These are phyloP conservation scores for Aureobasidium zeae DNA, from an alignment of 2,329 filamentous ascomycete species.

Conservation along the genomic window DNA sequence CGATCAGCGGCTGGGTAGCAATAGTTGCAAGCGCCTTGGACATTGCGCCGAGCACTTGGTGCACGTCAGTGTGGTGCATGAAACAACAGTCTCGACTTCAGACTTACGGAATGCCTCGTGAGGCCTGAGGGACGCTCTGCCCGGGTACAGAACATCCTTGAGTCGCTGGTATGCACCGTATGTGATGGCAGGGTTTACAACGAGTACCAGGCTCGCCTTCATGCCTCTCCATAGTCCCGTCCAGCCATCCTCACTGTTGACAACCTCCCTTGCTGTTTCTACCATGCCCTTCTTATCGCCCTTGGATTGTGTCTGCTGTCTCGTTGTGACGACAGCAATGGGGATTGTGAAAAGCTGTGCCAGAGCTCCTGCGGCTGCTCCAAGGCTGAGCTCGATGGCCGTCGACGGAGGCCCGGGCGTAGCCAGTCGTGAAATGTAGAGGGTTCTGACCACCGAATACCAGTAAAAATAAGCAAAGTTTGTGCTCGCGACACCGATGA, in stretches of 20 bases:
- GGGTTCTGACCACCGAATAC: slow-evolving; percentile 78
- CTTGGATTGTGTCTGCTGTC: slow-evolving; percentile 87
- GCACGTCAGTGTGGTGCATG: slow-evolving; percentile 7
- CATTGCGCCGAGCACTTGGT: slow-evolving; percentile 69
- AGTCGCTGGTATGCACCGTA: slow-evolving; percentile 94
- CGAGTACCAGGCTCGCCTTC: slow-evolving; percentile 90
- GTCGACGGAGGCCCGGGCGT: slow-evolving; percentile 57
- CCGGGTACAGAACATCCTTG: slow-evolving; percentile 66
- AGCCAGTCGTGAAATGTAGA: slow-evolving; percentile 55
- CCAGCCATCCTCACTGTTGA: slow-evolving; percentile 82
- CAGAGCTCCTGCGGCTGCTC: slow-evolving; percentile 78
- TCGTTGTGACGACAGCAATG: slow-evolving; percentile 86
- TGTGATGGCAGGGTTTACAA: slow-evolving; percentile 93
- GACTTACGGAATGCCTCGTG: slow-evolving; percentile 85
- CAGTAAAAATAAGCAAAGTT: slow-evolving; percentile 99
- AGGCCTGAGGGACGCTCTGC: slow-evolving; percentile 63
- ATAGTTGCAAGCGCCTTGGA: slow-evolving; percentile 91
- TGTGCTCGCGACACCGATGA: slow-evolving; percentile 88
- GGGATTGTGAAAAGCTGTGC: slow-evolving; percentile 96
- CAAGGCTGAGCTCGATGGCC: slow-evolving; percentile 70
- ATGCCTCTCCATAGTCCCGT: slow-evolving; percentile 87
- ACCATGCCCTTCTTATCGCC: slow-evolving; percentile 75
- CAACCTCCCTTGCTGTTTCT: slow-evolving; percentile 79
- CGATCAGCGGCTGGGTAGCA: slow-evolving; percentile 86
- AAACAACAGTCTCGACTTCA: background rate